phyloP scores from a whole-genome alignment of 1,284 basidiomycete genomes.

The Cyathus pygmaeus region DNA sequence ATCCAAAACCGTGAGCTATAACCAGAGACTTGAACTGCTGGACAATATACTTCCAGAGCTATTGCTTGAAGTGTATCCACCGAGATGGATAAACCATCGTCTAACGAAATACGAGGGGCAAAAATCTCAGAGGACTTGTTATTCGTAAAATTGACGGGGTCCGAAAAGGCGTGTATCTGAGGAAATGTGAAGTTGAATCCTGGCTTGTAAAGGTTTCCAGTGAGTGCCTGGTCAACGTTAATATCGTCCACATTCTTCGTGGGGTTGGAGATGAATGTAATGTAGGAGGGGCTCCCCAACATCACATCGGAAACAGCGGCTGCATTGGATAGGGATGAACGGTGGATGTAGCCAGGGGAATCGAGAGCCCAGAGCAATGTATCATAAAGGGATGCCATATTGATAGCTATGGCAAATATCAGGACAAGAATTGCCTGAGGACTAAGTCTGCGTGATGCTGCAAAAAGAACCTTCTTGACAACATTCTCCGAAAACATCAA shows the following conservation, averaged over 20 bases:
- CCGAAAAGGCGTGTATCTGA: constrained; percentile 2
- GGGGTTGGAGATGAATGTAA: constrained; percentile 14
- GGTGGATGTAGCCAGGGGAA: constrained; percentile 18
- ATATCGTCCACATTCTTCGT: constrained; percentile 8
- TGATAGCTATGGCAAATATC: constrained; percentile 13
- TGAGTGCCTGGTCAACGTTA: constrained; percentile 17
- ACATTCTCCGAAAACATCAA: constrained; percentile 28
- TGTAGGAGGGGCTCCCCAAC: constrained; percentile 15
- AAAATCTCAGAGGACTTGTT: not conserved
- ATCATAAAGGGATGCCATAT: constrained; percentile 18
- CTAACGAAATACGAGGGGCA: constrained; percentile 25
- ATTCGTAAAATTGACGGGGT: constrained; percentile 8
- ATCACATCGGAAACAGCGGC: constrained; percentile 7
- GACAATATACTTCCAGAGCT: not conserved
- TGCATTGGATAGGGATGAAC: constrained; percentile 5
- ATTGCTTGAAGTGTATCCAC: constrained; percentile 15
- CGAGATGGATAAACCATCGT: constrained; percentile 18
- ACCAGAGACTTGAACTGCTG: not conserved
- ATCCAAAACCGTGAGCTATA: constrained; percentile 8
- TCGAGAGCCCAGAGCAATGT: constrained; percentile 26
- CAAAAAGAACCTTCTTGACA: constrained; percentile 17
- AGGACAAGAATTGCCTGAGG: constrained; percentile 16
- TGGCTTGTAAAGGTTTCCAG: constrained; percentile 19
- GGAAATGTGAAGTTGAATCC: constrained; percentile 25
- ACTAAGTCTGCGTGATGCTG: constrained; percentile 10